Evolutionary conservation across 2,329 filamentous ascomycete genomes (phyloP), one percentile per base, ranked within the genome.

Genomic region (Trichoderma brevicompactum): DNA sequence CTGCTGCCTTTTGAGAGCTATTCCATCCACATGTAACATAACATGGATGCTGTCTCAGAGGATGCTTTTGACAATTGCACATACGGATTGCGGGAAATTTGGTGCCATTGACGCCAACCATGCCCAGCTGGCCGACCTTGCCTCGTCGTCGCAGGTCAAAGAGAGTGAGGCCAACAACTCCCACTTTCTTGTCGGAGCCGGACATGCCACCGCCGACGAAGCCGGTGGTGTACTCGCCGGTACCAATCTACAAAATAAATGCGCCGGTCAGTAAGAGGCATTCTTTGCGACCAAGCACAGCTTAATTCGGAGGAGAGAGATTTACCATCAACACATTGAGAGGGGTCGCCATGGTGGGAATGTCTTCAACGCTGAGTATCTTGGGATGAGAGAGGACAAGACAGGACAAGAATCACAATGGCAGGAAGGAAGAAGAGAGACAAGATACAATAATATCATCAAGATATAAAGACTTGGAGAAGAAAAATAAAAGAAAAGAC

Each of bases 181-280:
- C 94, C 56, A 97, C 91, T 79, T 97, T 97, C 82, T 97, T 97
- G 83, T 97, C 94, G 56, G 92, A 96, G 10, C 86, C 89, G 4
- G 92, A 96, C 59, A 89, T 90, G 66, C 89, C 90, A 67, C 88
- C 89, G 65, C 92, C 92, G 65, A 97, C 93, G 72, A 95, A 97
- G 65, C 94, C 94, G 49, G 94, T 97, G 72, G 94, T 97, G 84
- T 97, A 97, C 84, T 97, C 94, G 74, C 94, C 94, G 10, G 94
- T 97, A 69, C 94, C 94, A 66, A 97, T 87, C 90, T 89, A 10
- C 2, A 32, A 12, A 6, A 6, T 12, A 3, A 41, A 48, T 17
- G 12, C 3, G 48, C 40, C 48, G 15, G 5, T 52, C 38, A 44
- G 58, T 17, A 5, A 23, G 23, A 15, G 36, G 15, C 7, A 4